A percentile compares a stretch with the other conserved stretches of the same genome.
These are phyloP conservation scores for Selaginella tamariscina DNA, from an alignment of 75 land plant species.

Conservation along the genomic window DNA sequence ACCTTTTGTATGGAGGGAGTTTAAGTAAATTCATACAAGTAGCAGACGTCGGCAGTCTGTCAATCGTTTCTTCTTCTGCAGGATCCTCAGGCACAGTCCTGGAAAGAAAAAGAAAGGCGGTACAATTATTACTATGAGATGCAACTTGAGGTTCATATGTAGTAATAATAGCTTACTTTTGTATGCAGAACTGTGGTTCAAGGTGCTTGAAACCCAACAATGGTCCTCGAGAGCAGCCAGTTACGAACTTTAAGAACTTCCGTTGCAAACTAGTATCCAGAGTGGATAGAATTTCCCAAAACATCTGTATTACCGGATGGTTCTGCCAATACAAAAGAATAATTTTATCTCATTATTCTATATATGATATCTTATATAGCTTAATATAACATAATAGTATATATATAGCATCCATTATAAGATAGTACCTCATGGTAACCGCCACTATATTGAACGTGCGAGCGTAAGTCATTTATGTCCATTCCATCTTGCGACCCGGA, in stretches of 20 bases:
- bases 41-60: slow-evolving; percentile 88
- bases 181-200: slow-evolving; percentile 83
- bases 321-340: slow-evolving; percentile 32
- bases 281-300: slow-evolving; percentile 74
- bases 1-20: slow-evolving; percentile 95
- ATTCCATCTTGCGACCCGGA: slow-evolving; percentile 81
- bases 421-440: slow-evolving; percentile 54
- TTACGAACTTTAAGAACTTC: slow-evolving; percentile 86
- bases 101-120: slow-evolving; percentile 3
- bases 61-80: slow-evolving; percentile 53
- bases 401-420: neutral
- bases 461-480: slow-evolving; percentile 65
- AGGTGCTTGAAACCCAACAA: slow-evolving; percentile 83
- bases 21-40: slow-evolving; percentile 95
- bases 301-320: slow-evolving; percentile 73
- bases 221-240: slow-evolving; percentile 96
- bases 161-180: slow-evolving; percentile 39
- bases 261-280: slow-evolving; percentile 55
- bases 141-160: neutral
- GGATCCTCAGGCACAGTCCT: slow-evolving; percentile 61
- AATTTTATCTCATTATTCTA: neutral
- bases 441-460: slow-evolving; percentile 59
- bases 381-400: too few relatives aligned
- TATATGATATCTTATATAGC: too few relatives aligned
- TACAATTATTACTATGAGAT: neutral